A percentile compares a stretch with the other conserved stretches of the same genome.
These are phyloP conservation scores for Aureococcus anophagefferens DNA, from an alignment of 108 stramenopile species.

Conservation along the genomic window DNA sequence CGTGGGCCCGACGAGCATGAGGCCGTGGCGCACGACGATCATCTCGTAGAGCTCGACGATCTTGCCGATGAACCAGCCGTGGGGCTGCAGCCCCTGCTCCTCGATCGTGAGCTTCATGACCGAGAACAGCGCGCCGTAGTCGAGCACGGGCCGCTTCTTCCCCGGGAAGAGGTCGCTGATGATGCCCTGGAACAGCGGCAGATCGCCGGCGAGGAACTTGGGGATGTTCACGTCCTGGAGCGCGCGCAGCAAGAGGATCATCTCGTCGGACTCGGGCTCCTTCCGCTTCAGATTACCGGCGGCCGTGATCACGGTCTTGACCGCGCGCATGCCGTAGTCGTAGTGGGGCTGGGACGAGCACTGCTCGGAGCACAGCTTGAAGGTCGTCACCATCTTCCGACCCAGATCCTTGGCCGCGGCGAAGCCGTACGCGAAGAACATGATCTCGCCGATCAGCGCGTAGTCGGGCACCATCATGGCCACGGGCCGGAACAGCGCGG, in stretches of 20 bases:
- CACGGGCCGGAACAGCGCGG: conserved; percentile 56
- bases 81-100: conserved; percentile 26
- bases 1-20: conserved; percentile 58
- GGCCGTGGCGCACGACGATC: conserved; percentile 61
- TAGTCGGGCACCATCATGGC: conserved; percentile 71
- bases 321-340: conserved; percentile 64
- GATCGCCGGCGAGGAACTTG: conserved; percentile 57
- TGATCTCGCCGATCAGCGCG: conserved; percentile 62
- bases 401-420: conserved; percentile 13
- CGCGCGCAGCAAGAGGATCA: conserved; percentile 35
- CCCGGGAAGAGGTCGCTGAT: conserved; percentile 54
- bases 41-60: conserved; percentile 60
- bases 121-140: conserved; percentile 41
- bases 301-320: conserved; percentile 45
- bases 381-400: conserved; percentile 61
- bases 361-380: conserved; percentile 64
- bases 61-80: conserved; percentile 37
- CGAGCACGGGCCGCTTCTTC: conserved; percentile 41
- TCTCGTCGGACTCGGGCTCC: conserved; percentile 40
- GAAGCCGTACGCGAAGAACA: conserved; percentile 53
- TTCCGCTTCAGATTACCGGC: conserved; percentile 43
- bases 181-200: conserved; percentile 57
- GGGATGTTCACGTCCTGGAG: conserved; percentile 57
- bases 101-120: conserved; percentile 38
- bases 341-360: conserved; percentile 56